Percentiles rank a stretch among this genome's conserved stretches.
Conservation (phyloP, 176 grass and related monocot genomes). For the Zoysia pacifica region DNA sequence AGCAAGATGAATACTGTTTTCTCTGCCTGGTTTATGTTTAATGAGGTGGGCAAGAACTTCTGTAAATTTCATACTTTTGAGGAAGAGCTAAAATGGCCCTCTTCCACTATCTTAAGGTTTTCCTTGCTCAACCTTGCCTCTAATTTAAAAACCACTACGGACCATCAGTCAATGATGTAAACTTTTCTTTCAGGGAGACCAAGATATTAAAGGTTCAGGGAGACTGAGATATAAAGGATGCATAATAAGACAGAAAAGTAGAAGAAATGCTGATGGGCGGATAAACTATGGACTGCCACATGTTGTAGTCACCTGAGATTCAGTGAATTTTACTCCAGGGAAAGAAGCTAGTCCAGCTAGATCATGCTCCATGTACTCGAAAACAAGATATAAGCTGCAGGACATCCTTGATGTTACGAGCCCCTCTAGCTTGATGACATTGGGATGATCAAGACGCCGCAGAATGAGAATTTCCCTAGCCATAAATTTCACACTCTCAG, state of each 20-base stretch:
- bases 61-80: not conserved
- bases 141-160: not conserved
- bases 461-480: slow-evolving; percentile 95
- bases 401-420: slow-evolving; percentile 98
- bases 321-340: slow-evolving; percentile 82
- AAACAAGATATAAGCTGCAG: slow-evolving; percentile 99
- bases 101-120: not conserved
- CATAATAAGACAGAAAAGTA: slow-evolving; percentile 1
- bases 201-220: not conserved
- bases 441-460: slow-evolving; percentile 95
- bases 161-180: not conserved
- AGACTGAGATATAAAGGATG: not conserved
- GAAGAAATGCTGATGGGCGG: not conserved
- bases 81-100: not conserved
- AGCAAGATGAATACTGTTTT: not conserved
- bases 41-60: not conserved
- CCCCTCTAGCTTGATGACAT: slow-evolving; percentile 96
- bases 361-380: slow-evolving; percentile 99
- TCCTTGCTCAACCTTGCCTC: not conserved
- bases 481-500: slow-evolving; percentile 99
- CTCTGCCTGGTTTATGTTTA: not conserved
- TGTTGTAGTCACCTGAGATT: slow-evolving; percentile 71
- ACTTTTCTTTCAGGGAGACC: not conserved
- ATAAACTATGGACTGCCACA: not conserved
- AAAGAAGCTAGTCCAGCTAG: slow-evolving; percentile 91